Percentiles rank a stretch among this genome's conserved stretches.
Evolutionary conservation across 2,329 filamentous ascomycete species (phyloP).

Genomic region (Neonectria hederae): DNA sequence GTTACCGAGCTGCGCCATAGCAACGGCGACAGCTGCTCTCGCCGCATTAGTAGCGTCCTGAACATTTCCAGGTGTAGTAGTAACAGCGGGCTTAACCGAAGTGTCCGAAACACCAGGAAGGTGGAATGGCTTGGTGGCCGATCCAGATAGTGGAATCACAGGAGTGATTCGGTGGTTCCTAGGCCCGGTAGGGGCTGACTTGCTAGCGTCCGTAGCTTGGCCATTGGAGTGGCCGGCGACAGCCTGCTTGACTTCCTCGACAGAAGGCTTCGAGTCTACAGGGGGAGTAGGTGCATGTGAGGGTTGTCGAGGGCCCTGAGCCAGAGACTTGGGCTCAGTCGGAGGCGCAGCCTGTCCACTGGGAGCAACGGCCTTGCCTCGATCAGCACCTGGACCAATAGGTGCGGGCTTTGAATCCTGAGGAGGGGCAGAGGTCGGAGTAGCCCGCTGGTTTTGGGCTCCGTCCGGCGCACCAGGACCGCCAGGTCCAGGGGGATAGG

Average conservation of each 20-base stretch:
- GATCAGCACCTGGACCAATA: slow-evolving; percentile 61
- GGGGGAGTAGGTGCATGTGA: slow-evolving; percentile 69
- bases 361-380: slow-evolving; percentile 58
- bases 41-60: slow-evolving; percentile 78
- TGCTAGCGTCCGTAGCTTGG: slow-evolving; percentile 48
- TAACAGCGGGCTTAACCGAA: slow-evolving; percentile 48
- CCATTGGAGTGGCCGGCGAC: slow-evolving; percentile 55
- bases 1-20: slow-evolving; percentile 75
- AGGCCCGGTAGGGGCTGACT: slow-evolving; percentile 58
- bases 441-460: slow-evolving; percentile 63
- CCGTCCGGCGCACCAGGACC: slow-evolving; percentile 64
- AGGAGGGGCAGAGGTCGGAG: slow-evolving; percentile 53
- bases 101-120: slow-evolving; percentile 46
- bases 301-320: slow-evolving; percentile 57
- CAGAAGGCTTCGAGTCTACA: slow-evolving; percentile 73
- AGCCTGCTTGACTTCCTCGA: slow-evolving; percentile 53
- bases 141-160: slow-evolving; percentile 70
- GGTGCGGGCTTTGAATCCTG: slow-evolving; percentile 59
- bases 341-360: slow-evolving; percentile 56
- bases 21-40: slow-evolving; percentile 79
- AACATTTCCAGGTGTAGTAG: slow-evolving; percentile 53
- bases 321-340: slow-evolving; percentile 63
- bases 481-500: slow-evolving; percentile 67
- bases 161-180: slow-evolving; percentile 67
- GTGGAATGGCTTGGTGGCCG: slow-evolving; percentile 51